Percentiles rank a stretch among this genome's conserved stretches.
phyloP scores from a whole-genome alignment of 1,284 basidiomycete genomes.

The Ustilago loliicola region DNA sequence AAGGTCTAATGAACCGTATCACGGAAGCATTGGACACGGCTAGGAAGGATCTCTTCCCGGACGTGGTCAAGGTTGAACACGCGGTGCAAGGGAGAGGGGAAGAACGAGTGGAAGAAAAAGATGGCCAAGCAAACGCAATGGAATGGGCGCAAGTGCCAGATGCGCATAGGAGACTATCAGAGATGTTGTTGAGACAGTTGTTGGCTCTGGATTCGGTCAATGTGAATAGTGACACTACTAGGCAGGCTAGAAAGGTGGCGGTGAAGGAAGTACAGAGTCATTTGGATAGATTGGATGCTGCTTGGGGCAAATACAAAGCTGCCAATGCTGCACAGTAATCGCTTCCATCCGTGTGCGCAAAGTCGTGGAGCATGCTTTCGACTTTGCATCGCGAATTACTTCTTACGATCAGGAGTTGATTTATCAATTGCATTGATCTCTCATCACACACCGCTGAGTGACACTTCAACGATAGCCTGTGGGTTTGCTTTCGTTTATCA shows the following conservation, averaged over 20 bases:
- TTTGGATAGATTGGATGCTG: conserved; percentile 66
- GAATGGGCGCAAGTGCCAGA: conserved; percentile 32
- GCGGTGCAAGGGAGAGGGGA: conserved; percentile 17
- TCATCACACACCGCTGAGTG: too few relatives aligned
- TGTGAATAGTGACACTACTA: conserved; percentile 59
- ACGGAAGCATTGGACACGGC: conserved; percentile 45
- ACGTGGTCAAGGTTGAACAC: conserved; percentile 58
- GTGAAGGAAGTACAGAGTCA: conserved; percentile 66
- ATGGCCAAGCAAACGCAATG: too few relatives aligned
- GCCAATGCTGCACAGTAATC: not conserved
- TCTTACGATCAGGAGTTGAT: too few relatives aligned
- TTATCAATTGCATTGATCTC: too few relatives aligned
- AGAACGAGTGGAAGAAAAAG: not conserved
- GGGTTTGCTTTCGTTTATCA: too few relatives aligned
- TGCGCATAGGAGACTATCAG: conserved; percentile 61
- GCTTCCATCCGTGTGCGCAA: too few relatives aligned
- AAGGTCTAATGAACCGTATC: conserved; percentile 56
- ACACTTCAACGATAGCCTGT: too few relatives aligned
- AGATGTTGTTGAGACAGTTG: conserved; percentile 63
- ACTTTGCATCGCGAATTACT: not conserved
- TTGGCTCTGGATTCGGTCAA: conserved; percentile 62
- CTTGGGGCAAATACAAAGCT: conserved; percentile 51
- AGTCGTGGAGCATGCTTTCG: too few relatives aligned
- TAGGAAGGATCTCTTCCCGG: conserved; percentile 56
- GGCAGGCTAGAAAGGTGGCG: conserved; percentile 61